These are phyloP conservation scores for Lentinula guzmanii DNA, from an alignment of 768 basidiomycete genomes.

Conservation along the genomic window DNA sequence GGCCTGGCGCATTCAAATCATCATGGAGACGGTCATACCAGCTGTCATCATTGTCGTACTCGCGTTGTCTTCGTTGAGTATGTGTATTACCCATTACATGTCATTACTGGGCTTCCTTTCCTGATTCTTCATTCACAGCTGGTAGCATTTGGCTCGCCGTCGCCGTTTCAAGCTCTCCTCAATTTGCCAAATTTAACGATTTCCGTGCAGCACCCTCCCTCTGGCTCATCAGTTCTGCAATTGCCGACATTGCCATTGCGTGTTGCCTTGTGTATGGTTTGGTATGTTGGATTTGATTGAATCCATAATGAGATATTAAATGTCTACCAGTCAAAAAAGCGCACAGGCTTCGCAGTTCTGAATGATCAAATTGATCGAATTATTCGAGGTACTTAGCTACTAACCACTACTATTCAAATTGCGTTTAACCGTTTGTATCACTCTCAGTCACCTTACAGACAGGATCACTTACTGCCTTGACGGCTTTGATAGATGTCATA, in stretches of 20 bases:
- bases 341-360: background rate
- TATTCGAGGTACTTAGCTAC: background rate
- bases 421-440: background rate
- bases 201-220: background rate
- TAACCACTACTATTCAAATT: background rate
- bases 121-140: background rate
- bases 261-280: conserved; percentile 2
- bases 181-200: background rate
- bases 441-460: conserved; percentile 4
- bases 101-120: background rate
- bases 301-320: background rate
- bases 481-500: background rate
- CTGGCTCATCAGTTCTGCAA: conserved; percentile 6
- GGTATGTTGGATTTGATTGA: background rate
- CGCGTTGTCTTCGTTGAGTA: conserved; percentile 1
- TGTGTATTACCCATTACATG: background rate
- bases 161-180: background rate
- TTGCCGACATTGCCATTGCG: conserved; percentile 3
- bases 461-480: conserved; percentile 4
- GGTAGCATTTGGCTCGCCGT: conserved; percentile 3
- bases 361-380: conserved; percentile 8
- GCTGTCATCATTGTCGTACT: background rate
- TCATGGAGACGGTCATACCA: conserved; percentile 1
- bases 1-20: conserved; percentile 2
- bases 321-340: background rate